Conservation (phyloP, 257 asterid species). For the Thymus mandschuricus region DNA sequence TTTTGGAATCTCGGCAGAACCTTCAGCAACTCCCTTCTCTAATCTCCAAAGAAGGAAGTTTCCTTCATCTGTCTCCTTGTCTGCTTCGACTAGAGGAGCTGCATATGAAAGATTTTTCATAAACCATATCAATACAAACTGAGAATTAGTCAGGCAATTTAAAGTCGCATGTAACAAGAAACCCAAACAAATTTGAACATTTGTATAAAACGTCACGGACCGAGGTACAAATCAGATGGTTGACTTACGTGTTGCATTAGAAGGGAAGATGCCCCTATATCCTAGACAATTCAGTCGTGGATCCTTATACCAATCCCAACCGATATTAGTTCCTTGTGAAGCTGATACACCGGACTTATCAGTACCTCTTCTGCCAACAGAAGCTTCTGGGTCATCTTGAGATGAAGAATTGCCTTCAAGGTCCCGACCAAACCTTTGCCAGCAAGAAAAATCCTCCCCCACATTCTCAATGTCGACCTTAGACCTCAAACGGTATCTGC, state of each 20-base stretch:
- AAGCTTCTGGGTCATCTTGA: constrained; percentile 61
- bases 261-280: constrained; percentile 80
- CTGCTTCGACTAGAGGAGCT: constrained; percentile 91
- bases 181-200: constrained; percentile 1
- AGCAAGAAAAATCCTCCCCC: constrained; percentile 67
- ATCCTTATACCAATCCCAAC: constrained; percentile 88
- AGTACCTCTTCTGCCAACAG: constrained; percentile 83
- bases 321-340: constrained; percentile 55
- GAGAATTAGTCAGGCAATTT: constrained; percentile 2
- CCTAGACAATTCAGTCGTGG: constrained; percentile 93
- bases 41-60: constrained; percentile 85
- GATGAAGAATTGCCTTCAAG: constrained; percentile 42
- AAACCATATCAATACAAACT: too few relatives aligned
- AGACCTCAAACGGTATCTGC: constrained; percentile 84
- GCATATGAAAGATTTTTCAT: constrained; percentile 30
- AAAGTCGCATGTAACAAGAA: constrained; percentile 3
- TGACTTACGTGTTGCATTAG: constrained; percentile 64
- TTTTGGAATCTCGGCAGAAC: constrained; percentile 85
- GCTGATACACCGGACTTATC: constrained; percentile 65
- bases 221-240: background rate
- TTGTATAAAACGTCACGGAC: too few relatives aligned
- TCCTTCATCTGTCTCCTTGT: constrained; percentile 74
- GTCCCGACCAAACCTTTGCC: constrained; percentile 82
- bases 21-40: constrained; percentile 95
- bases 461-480: constrained; percentile 84